phyloP scores from a whole-genome alignment of 768 basidiomycete species.

The Chalciporus piperatus region DNA sequence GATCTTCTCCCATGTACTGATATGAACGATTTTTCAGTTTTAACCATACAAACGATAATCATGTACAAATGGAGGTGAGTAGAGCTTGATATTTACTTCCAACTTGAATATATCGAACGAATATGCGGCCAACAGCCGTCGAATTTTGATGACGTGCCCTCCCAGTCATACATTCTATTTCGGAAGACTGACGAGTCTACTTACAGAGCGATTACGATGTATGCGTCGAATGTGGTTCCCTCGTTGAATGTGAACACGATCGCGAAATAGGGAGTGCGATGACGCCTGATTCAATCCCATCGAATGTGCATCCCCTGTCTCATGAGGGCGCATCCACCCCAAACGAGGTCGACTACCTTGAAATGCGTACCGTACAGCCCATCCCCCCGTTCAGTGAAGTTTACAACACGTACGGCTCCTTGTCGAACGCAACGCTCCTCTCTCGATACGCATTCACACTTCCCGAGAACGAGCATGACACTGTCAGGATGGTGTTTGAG shows the following conservation, averaged over 20 bases:
- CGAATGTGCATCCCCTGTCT: conserved; percentile 7
- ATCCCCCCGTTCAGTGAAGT: conserved; percentile 54
- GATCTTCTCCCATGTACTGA: conserved; percentile 6
- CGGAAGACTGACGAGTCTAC: conserved; percentile 10
- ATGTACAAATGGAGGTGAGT: conserved; percentile 71
- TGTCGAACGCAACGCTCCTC: conserved; percentile 65
- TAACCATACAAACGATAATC: conserved; percentile 67
- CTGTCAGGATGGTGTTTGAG: conserved; percentile 36
- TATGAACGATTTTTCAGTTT: conserved; percentile 46
- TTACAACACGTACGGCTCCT: conserved; percentile 75
- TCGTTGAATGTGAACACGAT: conserved; percentile 69
- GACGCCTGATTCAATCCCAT: not conserved
- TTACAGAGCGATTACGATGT: conserved; percentile 70
- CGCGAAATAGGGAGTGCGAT: conserved; percentile 20
- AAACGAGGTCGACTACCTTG: conserved; percentile 42
- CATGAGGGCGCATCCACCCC: conserved; percentile 12
- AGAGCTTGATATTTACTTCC: not conserved
- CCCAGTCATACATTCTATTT: not conserved
- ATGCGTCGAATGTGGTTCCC: conserved; percentile 67
- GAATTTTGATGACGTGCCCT: too few relatives aligned
- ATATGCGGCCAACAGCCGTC: too few relatives aligned
- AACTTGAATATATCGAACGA: too few relatives aligned
- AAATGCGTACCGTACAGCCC: conserved; percentile 63
- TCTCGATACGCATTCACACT: conserved; percentile 71
- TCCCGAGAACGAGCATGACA: conserved; percentile 70